Conservation (phyloP, 2,329 filamentous ascomycete species). For the Grosmannia penicillata region DNA sequence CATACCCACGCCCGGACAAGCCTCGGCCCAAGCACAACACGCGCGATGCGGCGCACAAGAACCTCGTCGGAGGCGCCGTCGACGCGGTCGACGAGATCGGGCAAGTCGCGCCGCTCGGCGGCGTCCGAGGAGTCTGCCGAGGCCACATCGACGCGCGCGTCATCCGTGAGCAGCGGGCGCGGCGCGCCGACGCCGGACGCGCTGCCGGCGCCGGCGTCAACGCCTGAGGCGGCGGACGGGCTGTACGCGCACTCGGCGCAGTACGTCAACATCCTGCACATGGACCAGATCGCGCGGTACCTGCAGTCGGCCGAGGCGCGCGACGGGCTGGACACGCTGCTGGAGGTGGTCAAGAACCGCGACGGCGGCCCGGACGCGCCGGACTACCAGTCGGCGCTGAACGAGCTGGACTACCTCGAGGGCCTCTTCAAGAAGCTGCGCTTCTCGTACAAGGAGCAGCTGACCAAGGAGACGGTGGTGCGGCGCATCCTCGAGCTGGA, state of each 20-base stretch:
- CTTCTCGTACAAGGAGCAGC: constrained; percentile 95
- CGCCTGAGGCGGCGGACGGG: background rate
- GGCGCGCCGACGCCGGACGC: background rate
- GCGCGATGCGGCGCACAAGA: constrained; percentile 2
- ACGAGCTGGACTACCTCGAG: constrained; percentile 75
- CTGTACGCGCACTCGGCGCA: constrained; percentile 1
- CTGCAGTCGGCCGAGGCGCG: constrained; percentile 6
- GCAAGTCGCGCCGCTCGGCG: background rate
- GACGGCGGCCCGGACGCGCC: background rate
- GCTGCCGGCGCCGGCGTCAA: background rate
- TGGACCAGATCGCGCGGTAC: constrained; percentile 8
- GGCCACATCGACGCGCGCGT: constrained; percentile 5
- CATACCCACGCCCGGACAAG: background rate
- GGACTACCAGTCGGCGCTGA: constrained; percentile 9
- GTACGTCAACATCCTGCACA: constrained; percentile 19
- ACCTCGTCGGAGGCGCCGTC: constrained; percentile 5
- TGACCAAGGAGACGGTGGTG: constrained; percentile 96
- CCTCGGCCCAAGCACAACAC: background rate
- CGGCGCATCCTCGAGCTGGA: constrained; percentile 84
- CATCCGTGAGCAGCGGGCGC: constrained; percentile 4
- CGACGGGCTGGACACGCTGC: constrained; percentile 7
- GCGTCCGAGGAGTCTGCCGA: background rate
- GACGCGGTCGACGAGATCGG: constrained; percentile 4
- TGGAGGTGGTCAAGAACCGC: constrained; percentile 6
- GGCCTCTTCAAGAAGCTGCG: constrained; percentile 92